phyloP scores from a whole-genome alignment of 257 asterid species.

The Coffea canephora region DNA sequence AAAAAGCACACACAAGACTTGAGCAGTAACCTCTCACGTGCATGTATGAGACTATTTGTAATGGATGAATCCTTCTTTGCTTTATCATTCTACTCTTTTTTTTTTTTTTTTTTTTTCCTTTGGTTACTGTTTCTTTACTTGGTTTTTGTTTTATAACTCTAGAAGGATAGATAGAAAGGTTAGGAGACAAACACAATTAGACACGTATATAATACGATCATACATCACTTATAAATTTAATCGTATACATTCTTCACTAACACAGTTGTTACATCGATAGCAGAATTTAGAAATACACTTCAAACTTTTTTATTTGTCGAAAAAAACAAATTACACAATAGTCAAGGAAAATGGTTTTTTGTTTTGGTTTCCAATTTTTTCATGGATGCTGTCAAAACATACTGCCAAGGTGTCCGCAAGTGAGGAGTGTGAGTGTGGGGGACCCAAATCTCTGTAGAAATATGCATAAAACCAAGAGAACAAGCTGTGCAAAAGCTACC shows the following conservation, averaged over 20 bases:
- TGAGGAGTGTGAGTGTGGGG: constrained; percentile 26
- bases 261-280: no score
- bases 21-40: constrained; percentile 62
- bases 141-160: no score
- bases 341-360: constrained; percentile 5
- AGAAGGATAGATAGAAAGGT: background rate
- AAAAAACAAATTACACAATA: background rate
- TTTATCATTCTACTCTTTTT: background rate
- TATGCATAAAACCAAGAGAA: constrained; percentile 54
- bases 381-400: constrained; percentile 34
- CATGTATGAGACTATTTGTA: constrained; percentile 24
- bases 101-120: no score
- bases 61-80: constrained; percentile 12
- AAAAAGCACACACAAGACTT: constrained; percentile 26
- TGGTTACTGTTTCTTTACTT: no score
- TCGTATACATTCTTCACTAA: no score
- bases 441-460: constrained; percentile 46
- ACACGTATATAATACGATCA: background rate
- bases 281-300: no score
- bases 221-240: no score
- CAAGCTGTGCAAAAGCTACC: constrained; percentile 66
- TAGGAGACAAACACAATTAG: background rate
- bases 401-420: constrained; percentile 44
- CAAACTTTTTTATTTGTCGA: no score
- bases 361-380: constrained; percentile 22